Evolutionary conservation across 305 asterid species (phyloP).

Genomic region (Fraxinus floribunda): DNA sequence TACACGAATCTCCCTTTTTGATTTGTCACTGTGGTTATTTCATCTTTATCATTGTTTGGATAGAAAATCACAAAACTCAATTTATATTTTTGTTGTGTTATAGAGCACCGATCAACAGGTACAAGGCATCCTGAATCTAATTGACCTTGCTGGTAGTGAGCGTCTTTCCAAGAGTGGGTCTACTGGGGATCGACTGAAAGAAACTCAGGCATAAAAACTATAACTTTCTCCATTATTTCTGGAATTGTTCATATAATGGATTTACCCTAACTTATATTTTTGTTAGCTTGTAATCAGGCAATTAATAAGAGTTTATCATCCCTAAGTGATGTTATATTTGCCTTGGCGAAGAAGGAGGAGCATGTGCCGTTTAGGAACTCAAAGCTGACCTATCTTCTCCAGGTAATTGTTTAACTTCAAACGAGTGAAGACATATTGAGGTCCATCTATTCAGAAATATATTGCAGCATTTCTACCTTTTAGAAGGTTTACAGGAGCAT

Average conservation of each 20-base stretch:
- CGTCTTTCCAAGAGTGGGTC: conserved; percentile 95
- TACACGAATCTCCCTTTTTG: background rate
- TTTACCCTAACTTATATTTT: background rate
- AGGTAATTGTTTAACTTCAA: conserved; percentile 47
- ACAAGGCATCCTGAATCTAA: conserved; percentile 82
- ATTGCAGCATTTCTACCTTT: background rate
- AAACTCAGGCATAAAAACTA: conserved; percentile 71
- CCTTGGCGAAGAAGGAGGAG: conserved; percentile 93
- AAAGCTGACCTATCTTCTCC: conserved; percentile 93
- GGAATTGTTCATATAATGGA: background rate
- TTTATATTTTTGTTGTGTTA: conserved; percentile 11
- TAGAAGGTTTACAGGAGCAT: background rate
- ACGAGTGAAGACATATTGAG: background rate
- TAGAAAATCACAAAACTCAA: background rate
- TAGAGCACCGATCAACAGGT: conserved; percentile 95
- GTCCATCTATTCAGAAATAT: background rate
- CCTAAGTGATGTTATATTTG: conserved; percentile 90
- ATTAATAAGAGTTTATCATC: conserved; percentile 92
- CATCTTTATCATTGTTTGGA: background rate
- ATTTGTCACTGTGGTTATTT: background rate
- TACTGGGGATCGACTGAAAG: conserved; percentile 90
- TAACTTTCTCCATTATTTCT: background rate
- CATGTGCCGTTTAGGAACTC: conserved; percentile 96
- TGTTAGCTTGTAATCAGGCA: conserved; percentile 45
- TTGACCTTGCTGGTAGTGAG: conserved; percentile 99